phyloP scores from a whole-genome alignment of 106 monocot genomes.

The Posidonia australis region DNA sequence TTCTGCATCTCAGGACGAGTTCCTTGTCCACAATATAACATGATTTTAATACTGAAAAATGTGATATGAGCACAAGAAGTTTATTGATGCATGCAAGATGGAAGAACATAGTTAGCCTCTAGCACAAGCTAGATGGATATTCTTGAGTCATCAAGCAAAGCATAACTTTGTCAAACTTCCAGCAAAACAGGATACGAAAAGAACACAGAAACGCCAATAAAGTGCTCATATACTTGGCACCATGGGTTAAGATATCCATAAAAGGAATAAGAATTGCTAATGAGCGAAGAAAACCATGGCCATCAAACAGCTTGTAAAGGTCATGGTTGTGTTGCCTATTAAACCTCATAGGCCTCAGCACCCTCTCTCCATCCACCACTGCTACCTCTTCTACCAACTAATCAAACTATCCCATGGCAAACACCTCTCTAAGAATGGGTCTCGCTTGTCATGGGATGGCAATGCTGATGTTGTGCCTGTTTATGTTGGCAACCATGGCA shows the following conservation, averaged over 20 bases:
- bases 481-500: slow-evolving; percentile 25
- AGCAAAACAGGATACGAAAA: background rate
- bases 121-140: background rate
- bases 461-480: slow-evolving; percentile 23
- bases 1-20: no score
- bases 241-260: background rate
- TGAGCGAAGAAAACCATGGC: background rate
- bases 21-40: no score
- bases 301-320: slow-evolving; percentile 5
- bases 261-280: slow-evolving; percentile 2
- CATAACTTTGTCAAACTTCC: background rate
- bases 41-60: background rate
- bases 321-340: background rate
- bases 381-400: background rate
- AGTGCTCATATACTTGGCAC: background rate
- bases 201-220: background rate
- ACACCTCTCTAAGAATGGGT: background rate
- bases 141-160: slow-evolving; percentile 1
- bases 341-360: background rate
- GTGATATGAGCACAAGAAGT: background rate
- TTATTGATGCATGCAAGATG: background rate
- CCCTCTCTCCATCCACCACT: background rate
- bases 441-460: slow-evolving; percentile 1
- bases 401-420: background rate
- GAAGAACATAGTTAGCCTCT: background rate